Evolutionary conservation across 2,329 filamentous ascomycete genomes (phyloP).

Genomic region (Aspergillus intermedius): DNA sequence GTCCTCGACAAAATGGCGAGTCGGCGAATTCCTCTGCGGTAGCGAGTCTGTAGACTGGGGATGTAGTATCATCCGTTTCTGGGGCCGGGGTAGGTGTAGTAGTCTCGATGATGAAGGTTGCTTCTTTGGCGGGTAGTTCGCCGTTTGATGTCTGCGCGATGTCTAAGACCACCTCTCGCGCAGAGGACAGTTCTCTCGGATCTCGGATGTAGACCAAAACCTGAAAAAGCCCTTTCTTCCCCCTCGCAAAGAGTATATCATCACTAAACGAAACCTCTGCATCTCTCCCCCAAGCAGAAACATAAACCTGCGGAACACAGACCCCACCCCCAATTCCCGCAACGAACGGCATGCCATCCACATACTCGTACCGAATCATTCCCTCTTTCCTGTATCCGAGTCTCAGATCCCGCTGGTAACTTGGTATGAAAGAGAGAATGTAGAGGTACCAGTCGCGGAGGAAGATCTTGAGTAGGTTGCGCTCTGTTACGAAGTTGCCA

Average conservation of each 20-base stretch:
- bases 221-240: slow-evolving; percentile 26
- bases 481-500: slow-evolving; percentile 27
- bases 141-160: slow-evolving; percentile 5
- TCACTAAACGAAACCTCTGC: slow-evolving; percentile 23
- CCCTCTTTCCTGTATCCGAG: slow-evolving; percentile 18
- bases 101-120: slow-evolving; percentile 8
- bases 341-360: slow-evolving; percentile 27
- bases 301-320: slow-evolving; percentile 31
- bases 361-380: slow-evolving; percentile 24
- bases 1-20: slow-evolving; percentile 21
- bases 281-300: slow-evolving; percentile 7
- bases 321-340: slow-evolving; percentile 23
- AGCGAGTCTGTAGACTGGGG: slow-evolving; percentile 15
- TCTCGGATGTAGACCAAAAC: slow-evolving; percentile 21
- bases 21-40: slow-evolving; percentile 22
- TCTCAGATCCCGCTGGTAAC: slow-evolving; percentile 22
- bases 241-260: slow-evolving; percentile 23
- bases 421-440: slow-evolving; percentile 26
- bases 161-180: neutral
- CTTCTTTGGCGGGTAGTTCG: slow-evolving; percentile 1
- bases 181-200: neutral
- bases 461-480: slow-evolving; percentile 23
- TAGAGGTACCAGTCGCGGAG: slow-evolving; percentile 29
- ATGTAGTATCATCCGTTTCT: neutral
- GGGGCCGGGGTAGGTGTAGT: neutral